phyloP scores from a whole-genome alignment of 495 filamentous ascomycete species.

The Sabuloglossum arenarium region DNA sequence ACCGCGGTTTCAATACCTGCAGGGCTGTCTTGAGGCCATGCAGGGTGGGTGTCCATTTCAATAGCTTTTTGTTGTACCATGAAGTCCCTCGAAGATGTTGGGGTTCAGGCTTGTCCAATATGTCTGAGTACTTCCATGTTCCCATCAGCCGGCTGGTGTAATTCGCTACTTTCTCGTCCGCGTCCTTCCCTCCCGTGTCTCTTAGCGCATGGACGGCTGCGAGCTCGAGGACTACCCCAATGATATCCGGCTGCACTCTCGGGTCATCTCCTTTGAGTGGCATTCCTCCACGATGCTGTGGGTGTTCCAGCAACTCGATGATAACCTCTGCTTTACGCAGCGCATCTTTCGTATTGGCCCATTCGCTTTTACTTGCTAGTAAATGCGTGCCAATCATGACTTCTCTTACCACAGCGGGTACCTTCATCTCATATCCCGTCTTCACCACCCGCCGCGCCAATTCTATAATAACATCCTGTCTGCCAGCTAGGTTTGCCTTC shows the following conservation, averaged over 20 bases:
- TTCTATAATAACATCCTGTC: constrained; percentile 13
- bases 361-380: constrained; percentile 10
- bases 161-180: constrained; percentile 16
- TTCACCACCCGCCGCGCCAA: constrained; percentile 11
- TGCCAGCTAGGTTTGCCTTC: constrained; percentile 8
- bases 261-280: constrained; percentile 8
- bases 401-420: constrained; percentile 6
- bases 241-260: constrained; percentile 12
- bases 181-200: constrained; percentile 13
- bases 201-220: constrained; percentile 14
- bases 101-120: background rate
- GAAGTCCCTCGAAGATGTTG: background rate
- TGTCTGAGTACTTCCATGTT: background rate
- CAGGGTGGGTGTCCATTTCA: background rate
- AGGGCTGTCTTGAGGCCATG: background rate
- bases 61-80: background rate
- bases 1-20: background rate
- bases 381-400: constrained; percentile 11
- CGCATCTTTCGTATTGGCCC: constrained; percentile 12
- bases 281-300: constrained; percentile 11
- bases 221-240: constrained; percentile 18
- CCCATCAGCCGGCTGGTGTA: constrained; percentile 17
- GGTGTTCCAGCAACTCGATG: constrained; percentile 15
- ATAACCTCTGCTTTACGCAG: constrained; percentile 15
- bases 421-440: constrained; percentile 14